phyloP scores from a whole-genome alignment of 169 alveolate species.

The Eimeria tenella region DNA sequence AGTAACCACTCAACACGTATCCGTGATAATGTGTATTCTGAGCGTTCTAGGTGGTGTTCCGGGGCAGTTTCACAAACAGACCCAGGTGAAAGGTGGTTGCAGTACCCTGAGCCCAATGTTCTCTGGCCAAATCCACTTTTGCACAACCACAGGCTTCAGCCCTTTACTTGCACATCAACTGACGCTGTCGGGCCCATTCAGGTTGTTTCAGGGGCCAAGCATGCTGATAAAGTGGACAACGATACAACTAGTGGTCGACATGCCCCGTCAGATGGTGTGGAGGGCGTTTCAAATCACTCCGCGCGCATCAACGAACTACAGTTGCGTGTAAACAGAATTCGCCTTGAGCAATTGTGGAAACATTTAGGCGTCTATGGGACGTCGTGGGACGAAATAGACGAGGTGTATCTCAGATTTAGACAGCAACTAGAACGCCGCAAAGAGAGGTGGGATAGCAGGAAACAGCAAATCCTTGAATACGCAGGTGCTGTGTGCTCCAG shows the following conservation, averaged over 20 bases:
- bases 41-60: constrained; percentile 27
- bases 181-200: background rate
- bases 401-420: constrained; percentile 60
- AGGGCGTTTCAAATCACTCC: background rate
- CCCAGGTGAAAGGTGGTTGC: constrained; percentile 13
- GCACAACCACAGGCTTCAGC: constrained; percentile 77
- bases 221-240: background rate
- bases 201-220: background rate
- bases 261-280: background rate
- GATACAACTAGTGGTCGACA: background rate
- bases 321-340: constrained; percentile 33
- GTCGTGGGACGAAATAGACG: constrained; percentile 79
- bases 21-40: constrained; percentile 8
- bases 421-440: constrained; percentile 20
- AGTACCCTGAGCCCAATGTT: constrained; percentile 74
- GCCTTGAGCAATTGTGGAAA: constrained; percentile 79
- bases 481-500: constrained; percentile 68
- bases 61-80: background rate
- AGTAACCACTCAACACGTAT: background rate
- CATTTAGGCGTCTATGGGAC: constrained; percentile 64
- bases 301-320: constrained; percentile 4
- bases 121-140: constrained; percentile 79
- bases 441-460: constrained; percentile 49
- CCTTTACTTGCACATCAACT: constrained; percentile 39
- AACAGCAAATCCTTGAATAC: constrained; percentile 42